Conservation (phyloP, 108 stramenopile species). For the Nannochloropsis gaditana region DNA sequence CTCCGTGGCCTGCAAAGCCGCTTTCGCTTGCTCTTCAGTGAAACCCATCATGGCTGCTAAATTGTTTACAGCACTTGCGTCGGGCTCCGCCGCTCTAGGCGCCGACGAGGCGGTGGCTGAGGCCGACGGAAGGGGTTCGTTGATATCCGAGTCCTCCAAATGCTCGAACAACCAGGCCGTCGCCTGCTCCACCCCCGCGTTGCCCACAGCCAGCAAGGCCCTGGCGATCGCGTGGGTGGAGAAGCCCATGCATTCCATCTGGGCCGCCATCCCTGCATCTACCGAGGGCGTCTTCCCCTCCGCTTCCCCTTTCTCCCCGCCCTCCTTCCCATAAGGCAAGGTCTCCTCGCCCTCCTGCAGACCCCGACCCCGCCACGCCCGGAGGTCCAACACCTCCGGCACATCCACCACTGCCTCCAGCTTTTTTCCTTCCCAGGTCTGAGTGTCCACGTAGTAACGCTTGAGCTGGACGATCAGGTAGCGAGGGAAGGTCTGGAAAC, state of each 20-base stretch:
- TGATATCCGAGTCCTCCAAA: constrained; percentile 90
- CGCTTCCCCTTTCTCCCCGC: constrained; percentile 30
- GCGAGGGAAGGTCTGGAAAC: constrained; percentile 80
- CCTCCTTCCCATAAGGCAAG: constrained; percentile 64
- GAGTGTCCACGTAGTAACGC: constrained; percentile 76
- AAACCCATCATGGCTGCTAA: constrained; percentile 73
- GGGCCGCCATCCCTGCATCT: constrained; percentile 68
- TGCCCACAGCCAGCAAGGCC: constrained; percentile 78
- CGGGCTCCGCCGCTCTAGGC: constrained; percentile 13
- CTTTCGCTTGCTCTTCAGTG: constrained; percentile 76
- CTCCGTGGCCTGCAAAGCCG: constrained; percentile 70
- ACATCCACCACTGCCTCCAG: constrained; percentile 88
- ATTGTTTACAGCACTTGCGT: background rate
- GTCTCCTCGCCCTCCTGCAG: constrained; percentile 74
- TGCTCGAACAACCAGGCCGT: constrained; percentile 97
- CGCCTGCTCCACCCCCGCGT: constrained; percentile 74
- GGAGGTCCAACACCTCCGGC: constrained; percentile 75
- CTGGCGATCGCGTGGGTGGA: constrained; percentile 84
- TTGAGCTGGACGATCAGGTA: constrained; percentile 86
- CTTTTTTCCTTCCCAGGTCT: constrained; percentile 87
- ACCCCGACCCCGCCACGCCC: constrained; percentile 59
- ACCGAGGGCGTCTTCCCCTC: constrained; percentile 25
- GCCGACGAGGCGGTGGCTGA: constrained; percentile 30
- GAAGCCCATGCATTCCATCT: constrained; percentile 96
- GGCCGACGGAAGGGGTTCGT: constrained; percentile 66